Base-by-base conservation (phyloP, 768 basidiomycete species). In the Boletales sp. region DNA sequence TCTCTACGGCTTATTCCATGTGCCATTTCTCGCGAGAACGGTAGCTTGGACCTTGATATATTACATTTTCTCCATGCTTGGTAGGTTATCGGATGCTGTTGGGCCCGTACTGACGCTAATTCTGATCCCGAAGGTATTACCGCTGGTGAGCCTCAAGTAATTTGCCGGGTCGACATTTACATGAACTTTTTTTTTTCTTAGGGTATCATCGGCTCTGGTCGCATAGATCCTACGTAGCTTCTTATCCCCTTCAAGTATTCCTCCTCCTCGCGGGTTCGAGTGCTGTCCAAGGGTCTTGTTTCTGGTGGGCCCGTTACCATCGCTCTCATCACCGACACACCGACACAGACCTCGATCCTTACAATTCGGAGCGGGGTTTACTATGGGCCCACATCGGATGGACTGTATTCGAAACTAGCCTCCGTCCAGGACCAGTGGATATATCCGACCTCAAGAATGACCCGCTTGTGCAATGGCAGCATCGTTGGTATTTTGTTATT, bases 131-230 rank as follows among this genome's bases (percentile, higher is more conserved):
- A 54, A 77, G 77, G 77, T 47, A 79, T 81, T 48, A 81, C 79
- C 13, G 78, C 79, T 57, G 73, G 77, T 73, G 47, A 52, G 58
- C 38, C 37, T 31, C 29, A 18, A n/a, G n/a, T 27, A 27, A 27
- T 31, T 32, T 18, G 5, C 41, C 32, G 7, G 13, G 29, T 38
- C 27, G 12, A 24, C 43, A 24, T 45, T 31, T 37, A 46, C 43
- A 50, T 48, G 32, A 42, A 45, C 38, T 51, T 19, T 39, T 34
- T 34, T 50, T 43, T 38, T 49, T 30, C 32, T 43, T 60, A 84
- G 83, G 84, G 27, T 93, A 90, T 68, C 90, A 93, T 69, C 80
- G 90, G 43, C 74, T 91, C 8, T 93, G 87, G 87, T 88, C 90
- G 4, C 90, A 93, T 64, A 79, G 90, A 45, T 83, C 87, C 2